phyloP scores from a whole-genome alignment of 306 rosid species.

The Styphnolobium japonicum region DNA sequence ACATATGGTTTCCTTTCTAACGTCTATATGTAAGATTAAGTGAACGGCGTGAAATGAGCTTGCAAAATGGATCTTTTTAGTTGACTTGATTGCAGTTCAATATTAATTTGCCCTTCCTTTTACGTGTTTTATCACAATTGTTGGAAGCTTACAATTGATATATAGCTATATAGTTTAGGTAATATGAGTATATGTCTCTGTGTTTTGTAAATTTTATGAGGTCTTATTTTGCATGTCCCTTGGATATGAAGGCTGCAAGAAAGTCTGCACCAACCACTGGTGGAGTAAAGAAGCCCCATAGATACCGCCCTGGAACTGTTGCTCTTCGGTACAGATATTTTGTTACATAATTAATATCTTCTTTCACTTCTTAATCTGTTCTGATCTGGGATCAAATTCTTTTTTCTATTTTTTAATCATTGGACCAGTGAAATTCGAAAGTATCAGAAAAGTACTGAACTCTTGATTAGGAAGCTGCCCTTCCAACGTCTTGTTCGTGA shows the following conservation, averaged over 20 bases:
- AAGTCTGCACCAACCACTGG: slow-evolving; percentile 43
- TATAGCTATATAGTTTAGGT: background rate
- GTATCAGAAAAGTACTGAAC: slow-evolving; percentile 44
- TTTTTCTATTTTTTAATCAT: background rate
- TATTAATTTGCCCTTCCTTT: background rate
- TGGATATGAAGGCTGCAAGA: slow-evolving; percentile 34
- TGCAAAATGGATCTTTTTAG: background rate
- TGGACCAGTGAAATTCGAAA: slow-evolving; percentile 39
- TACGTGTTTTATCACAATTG: background rate
- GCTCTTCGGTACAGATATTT: slow-evolving; percentile 33
- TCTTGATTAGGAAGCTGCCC: slow-evolving; percentile 40
- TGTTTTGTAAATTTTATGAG: background rate
- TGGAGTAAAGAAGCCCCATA: slow-evolving; percentile 42
- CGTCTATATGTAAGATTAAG: background rate
- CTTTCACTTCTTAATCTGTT: background rate
- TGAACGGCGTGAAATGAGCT: background rate
- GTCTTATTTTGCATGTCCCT: background rate
- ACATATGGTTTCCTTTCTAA: background rate
- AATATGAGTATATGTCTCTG: background rate
- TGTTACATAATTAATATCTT: background rate
- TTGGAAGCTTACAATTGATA: background rate
- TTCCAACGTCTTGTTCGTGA: slow-evolving; percentile 44
- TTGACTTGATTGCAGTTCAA: background rate
- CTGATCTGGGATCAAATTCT: background rate
- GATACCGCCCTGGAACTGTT: slow-evolving; percentile 46